Evolutionary conservation across 169 alveolate species (phyloP).

Genomic region (Amoebophrya sp.): DNA sequence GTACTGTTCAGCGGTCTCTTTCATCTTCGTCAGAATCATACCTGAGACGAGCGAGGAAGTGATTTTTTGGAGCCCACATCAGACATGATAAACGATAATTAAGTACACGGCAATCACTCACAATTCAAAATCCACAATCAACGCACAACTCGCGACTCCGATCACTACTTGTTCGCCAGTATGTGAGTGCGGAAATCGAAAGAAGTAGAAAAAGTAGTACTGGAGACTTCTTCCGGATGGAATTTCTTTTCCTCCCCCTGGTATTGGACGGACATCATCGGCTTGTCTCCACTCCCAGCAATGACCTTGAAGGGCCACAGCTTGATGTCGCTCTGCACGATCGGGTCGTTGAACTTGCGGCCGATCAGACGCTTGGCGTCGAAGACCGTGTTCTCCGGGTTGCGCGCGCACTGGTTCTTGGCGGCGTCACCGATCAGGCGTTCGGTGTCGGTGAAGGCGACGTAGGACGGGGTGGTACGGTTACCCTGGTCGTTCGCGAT

Average conservation of each 20-base stretch:
- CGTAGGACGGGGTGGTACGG: conserved; percentile 95
- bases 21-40: conserved; percentile 83
- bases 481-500: conserved; percentile 96
- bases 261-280: conserved; percentile 59
- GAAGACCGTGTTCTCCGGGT: conserved; percentile 67
- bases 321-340: conserved; percentile 74
- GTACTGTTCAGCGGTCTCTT: conserved; percentile 84
- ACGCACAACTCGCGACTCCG: too few species aligned
- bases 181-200: too few species aligned
- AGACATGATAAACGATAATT: too few species aligned
- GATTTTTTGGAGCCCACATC: too few species aligned
- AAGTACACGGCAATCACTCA: too few species aligned
- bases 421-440: conserved; percentile 95
- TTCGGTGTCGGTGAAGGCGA: conserved; percentile 93
- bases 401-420: conserved; percentile 83
- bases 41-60: too few species aligned
- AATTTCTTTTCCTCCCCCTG: conserved; percentile 76
- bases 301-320: conserved; percentile 80
- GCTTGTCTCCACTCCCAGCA: conserved; percentile 66
- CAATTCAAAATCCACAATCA: too few species aligned
- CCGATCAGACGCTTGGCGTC: conserved; percentile 89
- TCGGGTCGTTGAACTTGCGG: conserved; percentile 68
- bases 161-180: too few species aligned
- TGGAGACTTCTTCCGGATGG: conserved; percentile 87
- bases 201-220: too few species aligned